phyloP scores from a whole-genome alignment of 441 rosid species.

The Populus hybrid region DNA sequence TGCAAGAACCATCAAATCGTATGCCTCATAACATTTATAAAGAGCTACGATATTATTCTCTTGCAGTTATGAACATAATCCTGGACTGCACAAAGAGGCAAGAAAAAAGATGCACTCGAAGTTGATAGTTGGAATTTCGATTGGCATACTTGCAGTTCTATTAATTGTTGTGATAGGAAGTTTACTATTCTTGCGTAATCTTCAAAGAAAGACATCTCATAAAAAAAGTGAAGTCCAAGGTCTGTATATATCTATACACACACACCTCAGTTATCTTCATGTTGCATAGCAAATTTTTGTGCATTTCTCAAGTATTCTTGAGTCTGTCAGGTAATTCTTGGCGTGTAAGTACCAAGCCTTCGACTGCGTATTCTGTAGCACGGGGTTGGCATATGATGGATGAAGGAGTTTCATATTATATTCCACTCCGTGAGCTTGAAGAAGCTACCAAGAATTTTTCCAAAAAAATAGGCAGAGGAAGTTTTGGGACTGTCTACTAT shows the following conservation, averaged over 20 bases:
- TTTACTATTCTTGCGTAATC: slow-evolving; percentile 38
- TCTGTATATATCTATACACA: slow-evolving; percentile 8
- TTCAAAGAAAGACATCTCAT: slow-evolving; percentile 28
- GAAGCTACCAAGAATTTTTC: slow-evolving; percentile 71
- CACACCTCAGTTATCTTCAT: slow-evolving; percentile 1
- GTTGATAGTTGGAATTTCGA: slow-evolving; percentile 56
- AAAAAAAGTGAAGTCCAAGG: slow-evolving; percentile 48
- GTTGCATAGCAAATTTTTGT: slow-evolving; percentile 3
- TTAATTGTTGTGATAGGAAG: slow-evolving; percentile 51
- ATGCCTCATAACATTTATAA: slow-evolving; percentile 3
- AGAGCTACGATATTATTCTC: slow-evolving; percentile 8
- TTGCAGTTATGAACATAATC: slow-evolving; percentile 61
- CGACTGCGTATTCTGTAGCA: slow-evolving; percentile 45
- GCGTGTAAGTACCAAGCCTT: slow-evolving; percentile 43
- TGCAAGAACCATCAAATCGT: background rate
- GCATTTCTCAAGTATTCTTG: slow-evolving; percentile 12
- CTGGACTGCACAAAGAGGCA: slow-evolving; percentile 49
- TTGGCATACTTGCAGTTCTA: slow-evolving; percentile 48
- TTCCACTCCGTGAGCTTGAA: slow-evolving; percentile 66
- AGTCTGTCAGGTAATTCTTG: slow-evolving; percentile 45
- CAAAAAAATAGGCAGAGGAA: slow-evolving; percentile 85
- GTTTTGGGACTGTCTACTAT: slow-evolving; percentile 85
- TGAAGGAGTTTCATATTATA: slow-evolving; percentile 70
- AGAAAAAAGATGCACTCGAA: slow-evolving; percentile 37
- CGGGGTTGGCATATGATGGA: slow-evolving; percentile 66